Percentiles rank a stretch among this genome's conserved stretches.
phyloP scores from a whole-genome alignment of 106 monocot species.

The Dioscorea zingiberensis region DNA sequence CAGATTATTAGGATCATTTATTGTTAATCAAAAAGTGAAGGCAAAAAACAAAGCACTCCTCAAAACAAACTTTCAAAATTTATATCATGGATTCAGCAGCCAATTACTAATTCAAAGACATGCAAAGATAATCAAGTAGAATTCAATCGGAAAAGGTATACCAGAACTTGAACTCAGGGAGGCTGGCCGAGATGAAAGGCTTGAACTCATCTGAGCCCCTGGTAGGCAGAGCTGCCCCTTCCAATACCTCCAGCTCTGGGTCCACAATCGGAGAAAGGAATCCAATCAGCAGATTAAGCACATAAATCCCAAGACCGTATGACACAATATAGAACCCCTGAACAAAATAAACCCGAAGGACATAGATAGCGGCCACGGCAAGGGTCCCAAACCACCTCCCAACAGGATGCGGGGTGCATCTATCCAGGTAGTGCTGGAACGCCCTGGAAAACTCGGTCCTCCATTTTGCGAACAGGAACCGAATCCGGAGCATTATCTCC shows the following conservation, averaged over 20 bases:
- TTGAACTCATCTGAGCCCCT: conserved; percentile 47
- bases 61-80: too few species aligned
- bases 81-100: too few species aligned
- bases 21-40: too few species aligned
- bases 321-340: conserved; percentile 73
- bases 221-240: conserved; percentile 40
- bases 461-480: conserved; percentile 33
- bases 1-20: too few species aligned
- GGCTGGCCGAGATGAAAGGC: conserved; percentile 43
- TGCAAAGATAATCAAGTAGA: neutral
- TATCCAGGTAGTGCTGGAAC: conserved; percentile 67
- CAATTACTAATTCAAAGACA: neutral
- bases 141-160: neutral
- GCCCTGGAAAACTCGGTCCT: conserved; percentile 33
- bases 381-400: conserved; percentile 51
- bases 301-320: conserved; percentile 60
- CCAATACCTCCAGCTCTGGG: conserved; percentile 50
- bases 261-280: conserved; percentile 69
- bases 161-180: conserved; percentile 52
- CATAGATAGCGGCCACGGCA: conserved; percentile 31
- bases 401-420: conserved; percentile 44
- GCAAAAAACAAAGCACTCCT: too few species aligned
- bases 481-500: conserved; percentile 2
- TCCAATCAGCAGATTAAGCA: conserved; percentile 46
- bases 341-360: conserved; percentile 45